Base-by-base conservation (phyloP, 148 eudicot genomes). In the Agrostemma githago region DNA sequence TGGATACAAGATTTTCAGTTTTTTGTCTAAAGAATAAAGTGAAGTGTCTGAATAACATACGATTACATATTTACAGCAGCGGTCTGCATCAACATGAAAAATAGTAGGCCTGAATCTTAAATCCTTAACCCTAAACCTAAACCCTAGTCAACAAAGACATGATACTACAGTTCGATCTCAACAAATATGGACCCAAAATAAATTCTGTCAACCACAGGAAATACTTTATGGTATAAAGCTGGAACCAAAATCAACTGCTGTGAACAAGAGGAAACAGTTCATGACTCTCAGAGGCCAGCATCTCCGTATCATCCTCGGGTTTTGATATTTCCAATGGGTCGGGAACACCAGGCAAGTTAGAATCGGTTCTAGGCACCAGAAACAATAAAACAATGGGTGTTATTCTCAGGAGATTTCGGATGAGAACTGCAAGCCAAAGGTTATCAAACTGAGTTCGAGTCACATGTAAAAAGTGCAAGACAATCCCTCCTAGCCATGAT, bases 351-450 rank as follows among this genome's bases (percentile, higher is more conserved):
- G 78, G 78, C 65, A 53, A 63, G 66, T 63, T 79, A 3, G 78
- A 75, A 75, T 70, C 82, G 54, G 67, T 71, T 46, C 71, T 75
- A 0, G 82, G 78, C 72, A 79, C 78, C 75, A 79, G 43, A 75
- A 79, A 79, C 62, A 79, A 60, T 61, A 79, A 64, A 70, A 71
- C 19, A 0, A 79, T 37, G 20, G 82, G 82, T 2, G 66, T 34
- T 56, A 79, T 54, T 58, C 82, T 75, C 68, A 75, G 56, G 5
- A 75, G 38, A 62, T 79, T 79, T 14, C 78, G 78, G n/a, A 70
- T 57, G 17, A 79, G 19, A 65, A 79, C 72, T 6, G 82, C 82
- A 19, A 79, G 58, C 82, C 82, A 79, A 34, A 79, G 78, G 62
- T 65, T 79, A 12, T 44, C 41, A 46, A 79, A 79, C 42, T 75